Percentiles rank a stretch among this genome's conserved stretches.
These are phyloP conservation scores for Calonectria hongkongensis DNA, from an alignment of 2,329 filamentous ascomycete species.

Conservation along the genomic window DNA sequence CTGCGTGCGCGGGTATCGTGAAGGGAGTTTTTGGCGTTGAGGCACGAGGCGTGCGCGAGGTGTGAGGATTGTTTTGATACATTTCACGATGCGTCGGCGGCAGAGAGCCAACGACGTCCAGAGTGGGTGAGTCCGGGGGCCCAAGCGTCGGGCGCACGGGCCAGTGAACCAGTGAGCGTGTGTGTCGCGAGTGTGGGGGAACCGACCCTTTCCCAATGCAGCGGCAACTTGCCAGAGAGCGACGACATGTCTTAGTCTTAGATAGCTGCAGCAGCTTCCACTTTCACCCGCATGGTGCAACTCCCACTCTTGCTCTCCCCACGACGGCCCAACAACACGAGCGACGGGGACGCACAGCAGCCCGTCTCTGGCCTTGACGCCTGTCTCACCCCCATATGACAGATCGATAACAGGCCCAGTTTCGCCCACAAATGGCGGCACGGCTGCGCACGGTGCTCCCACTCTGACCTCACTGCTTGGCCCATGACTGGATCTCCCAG, in stretches of 20 bases:
- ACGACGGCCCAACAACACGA: slow-evolving; percentile 7
- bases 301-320: slow-evolving; percentile 3
- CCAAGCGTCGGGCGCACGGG: slow-evolving; percentile 30
- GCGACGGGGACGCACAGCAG: not conserved
- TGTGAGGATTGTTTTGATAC: slow-evolving; percentile 35
- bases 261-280: not conserved
- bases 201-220: slow-evolving; percentile 21
- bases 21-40: slow-evolving; percentile 31
- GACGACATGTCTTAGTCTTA: slow-evolving; percentile 22
- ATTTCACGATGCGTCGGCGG: slow-evolving; percentile 19
- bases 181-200: slow-evolving; percentile 8
- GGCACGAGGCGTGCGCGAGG: slow-evolving; percentile 18
- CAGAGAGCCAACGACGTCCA: not conserved
- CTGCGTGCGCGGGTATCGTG: slow-evolving; percentile 20
- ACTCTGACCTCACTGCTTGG: slow-evolving; percentile 21
- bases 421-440: not conserved
- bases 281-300: slow-evolving; percentile 7
- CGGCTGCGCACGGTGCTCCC: slow-evolving; percentile 15
- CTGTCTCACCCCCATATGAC: slow-evolving; percentile 15
- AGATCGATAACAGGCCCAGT: not conserved
- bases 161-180: not conserved
- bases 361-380: slow-evolving; percentile 3
- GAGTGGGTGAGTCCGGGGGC: not conserved
- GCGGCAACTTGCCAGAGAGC: slow-evolving; percentile 11
- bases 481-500: slow-evolving; percentile 28